Conservation (phyloP, 345 rosid genomes). For the Kernera saxatilis region DNA sequence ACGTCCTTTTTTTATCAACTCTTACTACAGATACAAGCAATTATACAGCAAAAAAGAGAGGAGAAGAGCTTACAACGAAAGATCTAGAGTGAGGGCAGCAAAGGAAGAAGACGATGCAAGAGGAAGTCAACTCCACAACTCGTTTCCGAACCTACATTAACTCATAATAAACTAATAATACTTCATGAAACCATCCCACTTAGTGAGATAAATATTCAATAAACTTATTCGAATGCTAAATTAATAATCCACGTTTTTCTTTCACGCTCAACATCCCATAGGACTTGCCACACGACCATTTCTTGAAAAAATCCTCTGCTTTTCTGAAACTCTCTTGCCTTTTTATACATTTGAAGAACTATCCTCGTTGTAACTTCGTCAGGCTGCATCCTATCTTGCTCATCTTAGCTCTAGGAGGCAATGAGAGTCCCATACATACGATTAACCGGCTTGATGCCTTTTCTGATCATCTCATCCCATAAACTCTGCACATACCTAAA, state of each 20-base stretch:
- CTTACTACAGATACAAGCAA: too few species aligned
- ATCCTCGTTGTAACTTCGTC: constrained; percentile 80
- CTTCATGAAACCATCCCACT: too few species aligned
- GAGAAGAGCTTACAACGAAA: neutral
- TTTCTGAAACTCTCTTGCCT: constrained; percentile 64
- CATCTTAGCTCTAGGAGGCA: too few species aligned
- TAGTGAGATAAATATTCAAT: too few species aligned
- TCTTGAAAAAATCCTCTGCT: constrained; percentile 74
- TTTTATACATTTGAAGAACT: constrained; percentile 86
- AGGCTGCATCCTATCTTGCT: constrained; percentile 58
- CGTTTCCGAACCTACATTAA: too few species aligned
- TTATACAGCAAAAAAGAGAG: too few species aligned
- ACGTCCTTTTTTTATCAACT: too few species aligned
- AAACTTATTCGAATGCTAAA: too few species aligned
- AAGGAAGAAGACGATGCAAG: neutral
- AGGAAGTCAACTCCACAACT: neutral
- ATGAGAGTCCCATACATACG: constrained; percentile 83
- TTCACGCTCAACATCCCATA: constrained; percentile 18
- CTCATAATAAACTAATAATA: too few species aligned
- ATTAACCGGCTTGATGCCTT: constrained; percentile 53
- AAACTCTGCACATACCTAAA: constrained; percentile 56
- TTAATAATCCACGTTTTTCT: too few species aligned
- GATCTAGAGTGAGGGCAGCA: neutral
- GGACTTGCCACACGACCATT: constrained; percentile 53
- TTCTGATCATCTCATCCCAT: constrained; percentile 60